Evolutionary conservation across 129 eudicot genomes (phyloP), one percentile per base, ranked within the genome.

Genomic region (Centella asiatica): DNA sequence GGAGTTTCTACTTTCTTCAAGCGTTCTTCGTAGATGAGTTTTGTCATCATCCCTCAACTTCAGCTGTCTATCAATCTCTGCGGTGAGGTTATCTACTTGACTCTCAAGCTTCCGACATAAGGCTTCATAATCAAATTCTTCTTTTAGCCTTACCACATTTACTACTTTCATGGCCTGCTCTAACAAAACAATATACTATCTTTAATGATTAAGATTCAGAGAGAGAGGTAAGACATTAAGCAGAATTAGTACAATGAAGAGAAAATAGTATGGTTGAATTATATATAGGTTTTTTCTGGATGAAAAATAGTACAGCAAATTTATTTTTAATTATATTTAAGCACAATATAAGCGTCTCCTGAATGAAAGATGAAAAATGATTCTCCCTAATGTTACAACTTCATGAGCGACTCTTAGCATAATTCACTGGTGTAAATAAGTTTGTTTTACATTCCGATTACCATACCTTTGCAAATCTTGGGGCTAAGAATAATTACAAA

Each of bases 151-250:
- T 65, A 92, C 90, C 47, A 77, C 71, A 71, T 92, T 92, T 31
- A 92, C 88, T 31, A 92, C 83, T 84, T 87, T 92, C 95, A 87
- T 92, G 65, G 98, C 98, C 98, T 92, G 95, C 66, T 61, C 72
- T 65, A 65, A 20, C 69, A 81, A 66, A 19, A 74, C 58, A 42
- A 72, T n/a, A 47, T 59, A 67, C 57, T 28, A 36, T 46, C 55
- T 37, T 60, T 22, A 34, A 20, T 10, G 22, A 28, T 13, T n/a
- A 23, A 60, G 40, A 31, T 34, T 29, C 25, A 34, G 53, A 59
- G 39, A 50, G 20, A 51, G 24, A 25, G 37, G 56, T 11, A 31
- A 53, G 11, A 22, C n/a, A 34, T 13, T 33, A 63, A 31, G 1
- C 7, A 23, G 32, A 45, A 52, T 33, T 25, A 50, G 20, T 45